phyloP scores from a whole-genome alignment of 345 rosid genomes.

The Salix dunnii region DNA sequence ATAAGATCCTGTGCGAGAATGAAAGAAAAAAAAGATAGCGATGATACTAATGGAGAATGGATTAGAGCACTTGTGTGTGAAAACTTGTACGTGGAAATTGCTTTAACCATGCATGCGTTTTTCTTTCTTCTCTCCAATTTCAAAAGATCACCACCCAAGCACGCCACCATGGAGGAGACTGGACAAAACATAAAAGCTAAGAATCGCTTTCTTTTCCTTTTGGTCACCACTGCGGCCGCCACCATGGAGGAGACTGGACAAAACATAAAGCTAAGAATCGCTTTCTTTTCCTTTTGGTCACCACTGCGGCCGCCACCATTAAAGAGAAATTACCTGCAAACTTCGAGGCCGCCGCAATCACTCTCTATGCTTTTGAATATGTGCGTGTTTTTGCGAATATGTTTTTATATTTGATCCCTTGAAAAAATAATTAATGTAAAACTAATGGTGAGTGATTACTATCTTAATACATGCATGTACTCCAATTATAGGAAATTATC shows the following conservation, averaged over 20 bases:
- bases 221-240: neutral
- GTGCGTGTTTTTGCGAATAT: too few species aligned
- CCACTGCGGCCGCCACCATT: neutral
- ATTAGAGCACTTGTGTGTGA: neutral
- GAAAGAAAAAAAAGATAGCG: neutral
- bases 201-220: neutral
- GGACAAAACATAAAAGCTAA: neutral
- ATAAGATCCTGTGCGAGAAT: neutral
- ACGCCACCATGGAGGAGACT: neutral
- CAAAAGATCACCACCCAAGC: neutral
- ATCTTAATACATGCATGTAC: too few species aligned
- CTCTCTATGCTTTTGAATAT: neutral
- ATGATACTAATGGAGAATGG: neutral
- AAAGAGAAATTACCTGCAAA: neutral
- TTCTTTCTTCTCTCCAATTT: neutral
- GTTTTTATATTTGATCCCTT: neutral
- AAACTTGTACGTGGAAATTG: neutral
- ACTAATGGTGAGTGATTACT: too few species aligned
- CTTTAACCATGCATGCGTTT: slow-evolving; percentile 9
- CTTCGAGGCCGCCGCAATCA: slow-evolving; percentile 1
- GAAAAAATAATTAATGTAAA: neutral
- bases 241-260: neutral
- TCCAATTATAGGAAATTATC: neutral
- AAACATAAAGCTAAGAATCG: neutral
- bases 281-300: neutral